These are phyloP conservation scores for Acacia confusa DNA, from an alignment of 306 rosid genomes.

Conservation along the genomic window DNA sequence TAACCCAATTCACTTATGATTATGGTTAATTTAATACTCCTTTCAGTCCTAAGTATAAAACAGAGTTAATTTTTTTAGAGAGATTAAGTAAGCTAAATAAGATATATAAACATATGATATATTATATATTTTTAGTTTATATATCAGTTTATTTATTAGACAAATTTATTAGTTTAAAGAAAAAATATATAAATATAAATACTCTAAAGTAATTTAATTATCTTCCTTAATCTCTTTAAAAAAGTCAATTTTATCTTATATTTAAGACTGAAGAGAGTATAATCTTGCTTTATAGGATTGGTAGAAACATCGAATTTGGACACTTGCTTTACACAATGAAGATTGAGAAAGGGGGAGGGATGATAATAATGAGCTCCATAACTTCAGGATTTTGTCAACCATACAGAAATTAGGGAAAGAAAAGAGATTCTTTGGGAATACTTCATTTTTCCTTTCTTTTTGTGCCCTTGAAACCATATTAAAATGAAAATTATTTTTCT, in stretches of 20 bases:
- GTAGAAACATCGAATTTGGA: not conserved
- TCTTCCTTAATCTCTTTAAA: too few relatives aligned
- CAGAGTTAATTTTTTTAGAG: too few relatives aligned
- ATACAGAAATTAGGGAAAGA: not conserved
- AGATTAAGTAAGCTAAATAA: too few relatives aligned
- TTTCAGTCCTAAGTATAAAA: too few relatives aligned
- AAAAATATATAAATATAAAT: too few relatives aligned
- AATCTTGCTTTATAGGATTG: not conserved
- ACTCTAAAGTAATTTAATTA: too few relatives aligned
- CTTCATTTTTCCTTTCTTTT: not conserved
- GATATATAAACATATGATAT: too few relatives aligned
- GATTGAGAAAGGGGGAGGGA: not conserved
- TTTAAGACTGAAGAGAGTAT: too few relatives aligned
- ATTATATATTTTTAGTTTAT: too few relatives aligned
- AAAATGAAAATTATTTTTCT: not conserved
- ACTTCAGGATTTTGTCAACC: not conserved
- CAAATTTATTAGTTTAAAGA: too few relatives aligned
- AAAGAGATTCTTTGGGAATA: not conserved
- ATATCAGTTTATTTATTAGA: too few relatives aligned
- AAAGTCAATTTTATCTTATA: too few relatives aligned
- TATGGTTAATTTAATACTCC: not conserved
- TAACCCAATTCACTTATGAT: not conserved
- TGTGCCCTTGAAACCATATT: not conserved
- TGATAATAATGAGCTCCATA: not conserved
- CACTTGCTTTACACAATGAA: not conserved